Conservation (phyloP, 31 red algal species). For the Pterothamnion heteromorphum region DNA sequence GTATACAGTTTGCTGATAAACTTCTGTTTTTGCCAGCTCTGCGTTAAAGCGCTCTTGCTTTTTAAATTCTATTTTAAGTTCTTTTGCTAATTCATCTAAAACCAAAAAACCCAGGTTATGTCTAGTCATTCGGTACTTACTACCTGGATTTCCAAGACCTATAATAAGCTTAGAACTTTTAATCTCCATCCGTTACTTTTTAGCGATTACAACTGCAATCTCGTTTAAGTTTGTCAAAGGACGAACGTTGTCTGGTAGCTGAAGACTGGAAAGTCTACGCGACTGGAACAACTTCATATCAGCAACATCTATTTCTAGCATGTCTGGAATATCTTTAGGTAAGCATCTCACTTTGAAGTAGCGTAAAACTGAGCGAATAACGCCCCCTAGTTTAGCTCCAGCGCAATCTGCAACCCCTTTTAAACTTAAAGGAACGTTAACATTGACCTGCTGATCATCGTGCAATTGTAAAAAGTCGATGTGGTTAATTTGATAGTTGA, state of each 20-base stretch:
- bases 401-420: not conserved
- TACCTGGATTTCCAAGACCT: slow-evolving; percentile 94
- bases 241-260: slow-evolving; percentile 4
- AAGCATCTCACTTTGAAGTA: not conserved
- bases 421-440: slow-evolving; percentile 38
- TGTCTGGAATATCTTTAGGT: slow-evolving; percentile 35
- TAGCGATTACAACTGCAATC: slow-evolving; percentile 15
- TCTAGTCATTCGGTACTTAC: slow-evolving; percentile 64
- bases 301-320: slow-evolving; percentile 14
- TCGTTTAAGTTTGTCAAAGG: not conserved
- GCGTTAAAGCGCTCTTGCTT: slow-evolving; percentile 5
- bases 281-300: not conserved
- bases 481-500: slow-evolving; percentile 10
- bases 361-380: slow-evolving; percentile 8
- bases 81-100: slow-evolving; percentile 49
- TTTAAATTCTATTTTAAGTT: not conserved
- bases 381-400: slow-evolving; percentile 22
- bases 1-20: not conserved
- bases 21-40: not conserved
- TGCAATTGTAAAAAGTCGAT: slow-evolving; percentile 32
- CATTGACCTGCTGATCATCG: not conserved
- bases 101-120: slow-evolving; percentile 87
- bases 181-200: not conserved
- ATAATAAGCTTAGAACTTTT: slow-evolving; percentile 57
- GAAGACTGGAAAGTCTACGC: not conserved